phyloP scores from a whole-genome alignment of 1,284 basidiomycete genomes.

The Ustilago bromivora region DNA sequence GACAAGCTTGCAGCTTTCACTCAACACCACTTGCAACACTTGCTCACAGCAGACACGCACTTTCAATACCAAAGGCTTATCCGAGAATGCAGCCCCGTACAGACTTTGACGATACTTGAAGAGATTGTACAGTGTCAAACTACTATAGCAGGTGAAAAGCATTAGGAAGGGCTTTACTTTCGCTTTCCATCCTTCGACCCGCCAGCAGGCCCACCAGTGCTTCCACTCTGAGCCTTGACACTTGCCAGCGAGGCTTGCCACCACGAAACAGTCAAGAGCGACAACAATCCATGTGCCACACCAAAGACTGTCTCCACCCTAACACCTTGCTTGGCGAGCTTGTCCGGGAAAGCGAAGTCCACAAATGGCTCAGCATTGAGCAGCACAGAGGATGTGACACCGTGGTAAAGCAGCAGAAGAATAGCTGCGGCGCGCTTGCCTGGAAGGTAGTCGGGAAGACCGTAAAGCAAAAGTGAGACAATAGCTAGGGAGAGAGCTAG shows the following conservation, averaged over 20 bases:
- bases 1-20: not conserved
- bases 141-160: not conserved
- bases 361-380: slow-evolving; percentile 82
- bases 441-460: slow-evolving; percentile 78
- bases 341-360: slow-evolving; percentile 77
- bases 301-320: slow-evolving; percentile 35
- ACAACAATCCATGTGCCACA: slow-evolving; percentile 45
- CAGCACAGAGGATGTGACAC: slow-evolving; percentile 78
- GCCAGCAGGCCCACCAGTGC: not conserved
- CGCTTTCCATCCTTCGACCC: slow-evolving; percentile 20
- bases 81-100: no score
- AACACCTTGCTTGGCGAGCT: slow-evolving; percentile 73
- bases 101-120: no score
- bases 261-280: slow-evolving; percentile 45
- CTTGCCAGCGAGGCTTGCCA: slow-evolving; percentile 41
- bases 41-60: no score
- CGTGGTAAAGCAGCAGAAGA: slow-evolving; percentile 81
- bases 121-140: not conserved
- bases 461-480: slow-evolving; percentile 42
- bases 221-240: slow-evolving; percentile 25
- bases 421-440: slow-evolving; percentile 85
- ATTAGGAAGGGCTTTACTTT: slow-evolving; percentile 11
- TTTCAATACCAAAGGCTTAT: not conserved
- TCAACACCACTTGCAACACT: not conserved
- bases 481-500: slow-evolving; percentile 39